Conservation (phyloP, 169 alveolate species). For the Cyclospora cayetanensis region DNA sequence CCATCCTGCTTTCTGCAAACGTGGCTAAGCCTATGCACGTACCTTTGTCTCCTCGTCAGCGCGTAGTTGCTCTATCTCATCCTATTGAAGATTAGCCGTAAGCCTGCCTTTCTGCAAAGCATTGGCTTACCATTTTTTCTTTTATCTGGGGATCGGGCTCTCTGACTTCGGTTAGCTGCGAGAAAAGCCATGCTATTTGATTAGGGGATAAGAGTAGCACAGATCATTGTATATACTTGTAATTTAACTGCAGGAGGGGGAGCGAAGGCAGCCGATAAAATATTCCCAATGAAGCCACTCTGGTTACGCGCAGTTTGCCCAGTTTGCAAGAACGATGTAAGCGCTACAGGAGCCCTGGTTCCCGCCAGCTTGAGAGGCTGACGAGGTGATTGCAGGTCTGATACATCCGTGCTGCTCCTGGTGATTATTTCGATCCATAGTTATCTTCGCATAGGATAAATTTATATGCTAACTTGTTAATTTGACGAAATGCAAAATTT, state of each 20-base stretch:
- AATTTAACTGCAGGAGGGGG: slow-evolving; percentile 63
- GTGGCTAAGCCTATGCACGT: background rate
- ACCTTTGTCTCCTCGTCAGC: slow-evolving; percentile 71
- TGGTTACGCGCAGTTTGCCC: background rate
- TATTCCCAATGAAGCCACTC: background rate
- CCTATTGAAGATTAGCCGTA: background rate
- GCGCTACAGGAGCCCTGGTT: background rate
- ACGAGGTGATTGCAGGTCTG: background rate
- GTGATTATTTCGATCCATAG: background rate
- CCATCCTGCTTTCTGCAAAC: background rate
- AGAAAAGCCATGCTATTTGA: background rate
- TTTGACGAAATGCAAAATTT: background rate
- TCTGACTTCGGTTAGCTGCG: slow-evolving; percentile 60
- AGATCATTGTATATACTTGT: background rate
- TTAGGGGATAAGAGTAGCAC: background rate
- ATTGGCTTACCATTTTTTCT: slow-evolving; percentile 57
- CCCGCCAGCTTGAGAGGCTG: too few relatives aligned
- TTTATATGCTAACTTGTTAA: background rate
- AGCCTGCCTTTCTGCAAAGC: background rate
- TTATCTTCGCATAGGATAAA: background rate
- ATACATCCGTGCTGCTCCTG: background rate
- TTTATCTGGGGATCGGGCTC: slow-evolving; percentile 67
- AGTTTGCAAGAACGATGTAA: slow-evolving; percentile 36
- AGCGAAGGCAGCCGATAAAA: slow-evolving; percentile 19
- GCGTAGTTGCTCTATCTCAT: slow-evolving; percentile 70